Percentiles rank a stretch among this genome's conserved stretches.
phyloP scores from a whole-genome alignment of 2,329 filamentous ascomycete genomes.

The Orbilia quercus region DNA sequence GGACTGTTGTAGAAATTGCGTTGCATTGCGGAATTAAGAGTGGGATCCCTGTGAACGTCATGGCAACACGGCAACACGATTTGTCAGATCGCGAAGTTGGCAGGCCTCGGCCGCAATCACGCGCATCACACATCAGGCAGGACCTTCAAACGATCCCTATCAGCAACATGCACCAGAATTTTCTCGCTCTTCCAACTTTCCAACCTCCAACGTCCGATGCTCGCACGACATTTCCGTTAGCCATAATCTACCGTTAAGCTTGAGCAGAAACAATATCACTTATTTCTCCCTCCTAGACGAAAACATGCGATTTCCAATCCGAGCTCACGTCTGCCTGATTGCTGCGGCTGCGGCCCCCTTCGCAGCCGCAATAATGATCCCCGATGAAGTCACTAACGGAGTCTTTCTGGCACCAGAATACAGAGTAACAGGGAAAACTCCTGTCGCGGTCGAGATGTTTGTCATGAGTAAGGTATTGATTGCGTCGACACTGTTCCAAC shows the following conservation, averaged over 20 bases:
- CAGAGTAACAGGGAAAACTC: slow-evolving; percentile 18
- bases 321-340: slow-evolving; percentile 20
- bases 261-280: neutral
- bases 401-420: neutral
- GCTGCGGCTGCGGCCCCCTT: slow-evolving; percentile 15
- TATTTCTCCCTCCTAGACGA: neutral
- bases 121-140: slow-evolving; percentile 17
- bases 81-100: slow-evolving; percentile 16
- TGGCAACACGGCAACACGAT: slow-evolving; percentile 3
- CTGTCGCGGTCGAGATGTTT: slow-evolving; percentile 51
- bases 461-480: slow-evolving; percentile 52
- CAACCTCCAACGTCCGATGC: slow-evolving; percentile 15
- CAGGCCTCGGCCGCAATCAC: slow-evolving; percentile 11
- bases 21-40: slow-evolving; percentile 17
- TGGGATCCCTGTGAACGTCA: neutral
- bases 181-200: no score
- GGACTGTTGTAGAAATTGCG: slow-evolving; percentile 30
- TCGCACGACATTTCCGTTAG: slow-evolving; percentile 27
- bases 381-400: neutral
- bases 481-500: neutral
- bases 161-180: neutral
- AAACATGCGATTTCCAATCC: slow-evolving; percentile 28
- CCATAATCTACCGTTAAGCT: neutral
- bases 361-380: slow-evolving; percentile 10
- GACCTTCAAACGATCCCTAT: neutral